Conservation (phyloP, 2,329 filamentous ascomycete genomes). For the Monosporascus sp. region DNA sequence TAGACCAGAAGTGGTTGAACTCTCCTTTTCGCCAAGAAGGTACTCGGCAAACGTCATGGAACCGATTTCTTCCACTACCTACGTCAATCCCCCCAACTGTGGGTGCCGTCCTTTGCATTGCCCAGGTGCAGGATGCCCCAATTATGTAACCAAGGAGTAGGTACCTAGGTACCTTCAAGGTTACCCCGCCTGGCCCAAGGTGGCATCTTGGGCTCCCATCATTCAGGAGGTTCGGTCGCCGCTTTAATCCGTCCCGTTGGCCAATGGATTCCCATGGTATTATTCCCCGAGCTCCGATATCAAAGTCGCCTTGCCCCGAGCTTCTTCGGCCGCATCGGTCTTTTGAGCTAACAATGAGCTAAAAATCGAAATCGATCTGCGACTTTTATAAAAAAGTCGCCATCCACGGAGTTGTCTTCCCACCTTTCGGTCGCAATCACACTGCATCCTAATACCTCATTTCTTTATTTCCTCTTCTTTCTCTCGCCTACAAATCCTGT, state of each 20-base stretch:
- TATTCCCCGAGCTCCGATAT: conserved; percentile 19
- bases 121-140: too few species aligned
- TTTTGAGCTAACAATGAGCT: neutral
- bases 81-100: neutral
- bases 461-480: conserved; percentile 10
- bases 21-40: neutral
- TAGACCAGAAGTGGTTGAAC: neutral
- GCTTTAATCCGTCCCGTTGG: conserved; percentile 4
- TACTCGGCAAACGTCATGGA: conserved; percentile 1
- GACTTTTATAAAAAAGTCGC: too few species aligned
- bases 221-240: neutral
- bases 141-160: neutral
- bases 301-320: conserved; percentile 6
- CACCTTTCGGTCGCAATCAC: conserved; percentile 11
- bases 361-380: neutral
- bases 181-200: neutral
- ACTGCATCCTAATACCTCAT: conserved; percentile 3
- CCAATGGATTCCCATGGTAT: neutral
- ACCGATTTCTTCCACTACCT: neutral
- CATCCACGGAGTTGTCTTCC: conserved; percentile 1
- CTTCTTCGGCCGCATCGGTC: neutral
- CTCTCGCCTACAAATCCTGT: conserved; percentile 3
- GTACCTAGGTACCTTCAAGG: neutral
- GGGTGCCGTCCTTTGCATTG: too few species aligned
- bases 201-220: too few species aligned